Percentiles rank a stretch among this genome's conserved stretches.
Conservation (phyloP, 768 basidiomycete genomes). For the Russula sp. region DNA sequence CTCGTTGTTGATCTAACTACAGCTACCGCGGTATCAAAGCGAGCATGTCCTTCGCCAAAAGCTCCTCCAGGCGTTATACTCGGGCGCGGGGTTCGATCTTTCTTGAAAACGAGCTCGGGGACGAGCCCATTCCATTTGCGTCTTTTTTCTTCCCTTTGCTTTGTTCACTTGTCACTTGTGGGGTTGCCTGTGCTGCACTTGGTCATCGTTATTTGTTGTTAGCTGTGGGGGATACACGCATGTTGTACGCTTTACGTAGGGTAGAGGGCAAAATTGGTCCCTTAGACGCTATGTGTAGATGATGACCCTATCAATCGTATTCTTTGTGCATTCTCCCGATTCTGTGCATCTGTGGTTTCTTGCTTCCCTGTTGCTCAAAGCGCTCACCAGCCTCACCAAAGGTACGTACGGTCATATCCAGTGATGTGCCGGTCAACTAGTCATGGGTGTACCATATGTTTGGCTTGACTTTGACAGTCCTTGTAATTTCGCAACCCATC, state of each 20-base stretch:
- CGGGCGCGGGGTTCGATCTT: conserved; percentile 89
- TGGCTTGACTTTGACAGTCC: no score
- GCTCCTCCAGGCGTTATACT: conserved; percentile 77
- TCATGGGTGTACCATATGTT: no score
- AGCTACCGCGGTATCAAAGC: conserved; percentile 67
- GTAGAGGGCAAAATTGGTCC: not conserved
- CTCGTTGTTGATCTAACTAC: not conserved
- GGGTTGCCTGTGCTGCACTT: not conserved
- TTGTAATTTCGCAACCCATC: no score
- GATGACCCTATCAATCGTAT: not conserved
- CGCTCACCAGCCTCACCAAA: no score
- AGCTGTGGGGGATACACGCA: not conserved
- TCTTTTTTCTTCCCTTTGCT: not conserved
- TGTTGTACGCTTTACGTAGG: not conserved
- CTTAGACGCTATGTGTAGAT: not conserved
- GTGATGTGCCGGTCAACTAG: no score
- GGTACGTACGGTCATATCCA: no score
- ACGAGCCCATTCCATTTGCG: no score
- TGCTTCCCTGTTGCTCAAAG: no score
- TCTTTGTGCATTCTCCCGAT: not conserved
- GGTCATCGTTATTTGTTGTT: not conserved
- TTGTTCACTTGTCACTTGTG: not conserved
- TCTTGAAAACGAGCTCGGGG: conserved; percentile 39
- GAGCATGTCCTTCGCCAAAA: conserved; percentile 64
- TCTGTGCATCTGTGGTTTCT: not conserved